Conservation (phyloP, 805 yeast species). For the Schwanniomyces pseudopolymorphus region DNA sequence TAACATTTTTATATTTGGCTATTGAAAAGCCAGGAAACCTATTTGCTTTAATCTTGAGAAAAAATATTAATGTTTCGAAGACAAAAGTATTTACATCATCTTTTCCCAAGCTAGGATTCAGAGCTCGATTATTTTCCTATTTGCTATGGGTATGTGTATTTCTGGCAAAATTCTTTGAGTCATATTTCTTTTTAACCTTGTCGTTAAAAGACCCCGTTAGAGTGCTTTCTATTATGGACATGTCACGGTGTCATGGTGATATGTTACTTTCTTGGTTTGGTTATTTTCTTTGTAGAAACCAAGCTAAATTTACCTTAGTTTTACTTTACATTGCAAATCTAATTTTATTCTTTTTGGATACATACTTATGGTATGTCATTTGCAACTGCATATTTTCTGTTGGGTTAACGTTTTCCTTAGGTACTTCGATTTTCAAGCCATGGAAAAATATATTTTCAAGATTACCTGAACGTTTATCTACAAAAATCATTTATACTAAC, state of each 20-base stretch:
- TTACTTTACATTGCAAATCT: conserved; percentile 27
- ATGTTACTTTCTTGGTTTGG: conserved; percentile 14
- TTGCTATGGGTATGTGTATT: conserved; percentile 32
- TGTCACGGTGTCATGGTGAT: conserved; percentile 29
- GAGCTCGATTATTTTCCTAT: conserved; percentile 23
- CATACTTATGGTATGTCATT: conserved; percentile 41
- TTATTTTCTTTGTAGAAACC: conserved; percentile 23
- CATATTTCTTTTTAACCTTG: conserved; percentile 35
- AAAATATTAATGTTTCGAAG: conserved; percentile 8
- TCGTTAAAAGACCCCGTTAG: conserved; percentile 35
- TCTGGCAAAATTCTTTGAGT: conserved; percentile 33
- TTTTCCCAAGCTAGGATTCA: conserved; percentile 22
- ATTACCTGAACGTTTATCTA: conserved; percentile 33
- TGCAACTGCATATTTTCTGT: conserved; percentile 36
- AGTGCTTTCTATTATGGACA: conserved; percentile 24
- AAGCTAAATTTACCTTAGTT: conserved; percentile 24
- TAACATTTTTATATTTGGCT: conserved; percentile 29
- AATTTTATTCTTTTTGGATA: conserved; percentile 36
- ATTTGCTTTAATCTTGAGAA: conserved; percentile 11
- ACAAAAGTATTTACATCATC: conserved; percentile 16
- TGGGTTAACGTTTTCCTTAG: conserved; percentile 28
- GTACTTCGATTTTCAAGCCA: conserved; percentile 36
- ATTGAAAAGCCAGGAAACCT: conserved; percentile 23
- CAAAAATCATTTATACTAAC: conserved; percentile 20
- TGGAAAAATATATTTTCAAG: conserved; percentile 36